These are phyloP conservation scores for Penicillium carneum DNA, from an alignment of 2,329 filamentous ascomycete genomes.

Conservation along the genomic window DNA sequence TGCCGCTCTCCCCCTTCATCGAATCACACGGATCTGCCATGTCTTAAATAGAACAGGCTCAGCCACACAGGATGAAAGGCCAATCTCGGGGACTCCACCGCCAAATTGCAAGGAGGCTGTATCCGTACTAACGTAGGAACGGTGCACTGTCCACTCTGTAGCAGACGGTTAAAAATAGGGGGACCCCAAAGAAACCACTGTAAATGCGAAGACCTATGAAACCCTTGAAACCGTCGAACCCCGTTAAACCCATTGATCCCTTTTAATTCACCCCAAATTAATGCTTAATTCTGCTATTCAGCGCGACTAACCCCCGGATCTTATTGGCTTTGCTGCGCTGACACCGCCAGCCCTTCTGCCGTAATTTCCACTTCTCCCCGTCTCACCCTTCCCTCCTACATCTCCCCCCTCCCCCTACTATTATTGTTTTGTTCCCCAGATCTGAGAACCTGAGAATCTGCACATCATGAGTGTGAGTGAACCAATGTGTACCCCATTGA, in stretches of 20 bases:
- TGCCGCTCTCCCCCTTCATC: not conserved
- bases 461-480: conserved; percentile 61
- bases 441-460: not conserved
- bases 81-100: conserved; percentile 9
- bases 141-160: conserved; percentile 2
- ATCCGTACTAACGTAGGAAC: conserved; percentile 5
- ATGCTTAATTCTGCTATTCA: conserved; percentile 12
- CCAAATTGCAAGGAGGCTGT: not conserved
- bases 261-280: conserved; percentile 3
- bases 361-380: conserved; percentile 32
- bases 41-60: conserved; percentile 17
- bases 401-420: conserved; percentile 14
- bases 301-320: conserved; percentile 19
- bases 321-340: conserved; percentile 18
- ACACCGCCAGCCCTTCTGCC: conserved; percentile 33
- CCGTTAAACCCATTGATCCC: not conserved
- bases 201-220: not conserved
- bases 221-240: not conserved
- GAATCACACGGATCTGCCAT: not conserved
- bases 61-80: conserved; percentile 14
- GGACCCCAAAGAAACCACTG: not conserved
- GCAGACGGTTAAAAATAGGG: conserved; percentile 7
- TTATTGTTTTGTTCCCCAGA: not conserved
- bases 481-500: conserved; percentile 25
- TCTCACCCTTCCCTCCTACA: conserved; percentile 34